Evolutionary conservation across 2,329 filamentous ascomycete genomes (phyloP).

Genomic region (Hypoxylon sp.): DNA sequence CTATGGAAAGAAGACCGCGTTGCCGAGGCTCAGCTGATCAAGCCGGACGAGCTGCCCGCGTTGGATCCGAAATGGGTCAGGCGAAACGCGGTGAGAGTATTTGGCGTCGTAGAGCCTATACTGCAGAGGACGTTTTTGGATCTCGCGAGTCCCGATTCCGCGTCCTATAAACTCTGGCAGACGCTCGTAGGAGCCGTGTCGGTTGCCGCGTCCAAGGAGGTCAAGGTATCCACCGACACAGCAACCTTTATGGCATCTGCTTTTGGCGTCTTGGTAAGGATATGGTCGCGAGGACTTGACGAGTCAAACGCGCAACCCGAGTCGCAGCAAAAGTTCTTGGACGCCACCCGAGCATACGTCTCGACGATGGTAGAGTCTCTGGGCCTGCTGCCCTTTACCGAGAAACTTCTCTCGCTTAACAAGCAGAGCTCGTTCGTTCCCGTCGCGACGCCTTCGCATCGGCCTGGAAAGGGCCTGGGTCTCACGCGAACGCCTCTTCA

Average conservation of each 20-base stretch:
- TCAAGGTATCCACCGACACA: conserved; percentile 86
- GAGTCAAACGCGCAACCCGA: conserved; percentile 59
- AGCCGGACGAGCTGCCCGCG: conserved; percentile 78
- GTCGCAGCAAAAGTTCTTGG: conserved; percentile 60
- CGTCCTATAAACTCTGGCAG: conserved; percentile 63
- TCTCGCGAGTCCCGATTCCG: conserved; percentile 66
- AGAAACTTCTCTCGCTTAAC: conserved; percentile 63
- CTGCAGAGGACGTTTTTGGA: conserved; percentile 69
- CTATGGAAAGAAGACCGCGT: conserved; percentile 80
- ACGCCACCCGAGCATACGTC: conserved; percentile 61
- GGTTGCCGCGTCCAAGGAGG: conserved; percentile 80
- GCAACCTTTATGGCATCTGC: conserved; percentile 79
- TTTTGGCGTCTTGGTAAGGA: conserved; percentile 70
- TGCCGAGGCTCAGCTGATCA: conserved; percentile 64
- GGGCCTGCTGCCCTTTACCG: conserved; percentile 68
- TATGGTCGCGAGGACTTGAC: conserved; percentile 72
- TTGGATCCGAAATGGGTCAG: conserved; percentile 90
- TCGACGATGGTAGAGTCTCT: conserved; percentile 59
- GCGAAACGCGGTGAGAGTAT: conserved; percentile 70
- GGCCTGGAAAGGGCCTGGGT: conserved; percentile 59
- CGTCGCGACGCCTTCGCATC: conserved; percentile 71
- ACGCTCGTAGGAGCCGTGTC: conserved; percentile 69
- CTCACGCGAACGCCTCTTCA: conserved; percentile 67
- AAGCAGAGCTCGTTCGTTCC: conserved; percentile 66
- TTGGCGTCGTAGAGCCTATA: conserved; percentile 67